Base-by-base conservation (phyloP, 768 basidiomycete genomes). In the Scleroderma bovista region DNA sequence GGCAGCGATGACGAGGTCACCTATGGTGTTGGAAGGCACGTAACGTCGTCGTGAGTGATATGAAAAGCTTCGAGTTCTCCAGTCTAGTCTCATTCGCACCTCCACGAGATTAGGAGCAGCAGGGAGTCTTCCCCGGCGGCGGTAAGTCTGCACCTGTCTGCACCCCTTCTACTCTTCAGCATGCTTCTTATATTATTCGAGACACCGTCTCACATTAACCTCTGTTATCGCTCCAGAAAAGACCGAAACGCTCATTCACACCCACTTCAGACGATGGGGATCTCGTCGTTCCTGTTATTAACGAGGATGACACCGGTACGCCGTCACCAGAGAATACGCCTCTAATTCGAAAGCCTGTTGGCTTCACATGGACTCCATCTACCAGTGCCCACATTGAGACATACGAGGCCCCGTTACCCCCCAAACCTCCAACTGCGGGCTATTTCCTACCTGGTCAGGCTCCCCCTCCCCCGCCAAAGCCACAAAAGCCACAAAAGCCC, bases 371-470 rank as follows among this genome's bases (percentile, higher is more conserved):
- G 66, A 49, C 58, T 17, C 60, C 60, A 9, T 65, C 64, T 8
- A 53, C 54, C 36, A 57, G 57, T 33, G 44, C 65, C 47, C 60
- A 62, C 51, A 47, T 67, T 53, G 56, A 6, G 26, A 68, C 69
- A 24, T 67, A 67, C 37, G 64, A 64, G 29, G 66, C 61, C 22
- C 45, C 64, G 3, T 39, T 58, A 1, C 51, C 57, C 31, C 41
- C 56, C 20, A 65, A 53, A n/a, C 52, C 63, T 10, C 33, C 45
- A 6, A 63, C 56, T 12, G 55, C 62, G 2, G 55, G 62, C 26
- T n/a, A n/a, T n/a, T 83, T 79, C 58, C 72, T 83, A 33, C 81
- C 81, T n/a, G 81, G 81, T 7, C 81, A 83, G 58, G 66, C 60
- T 0, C 57, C 61, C 11, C 54, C 51, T 40, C 31, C 48, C 3